Percentiles rank a stretch among this genome's conserved stretches.
phyloP scores from a whole-genome alignment of 345 rosid species.

The Populus davidiana region DNA sequence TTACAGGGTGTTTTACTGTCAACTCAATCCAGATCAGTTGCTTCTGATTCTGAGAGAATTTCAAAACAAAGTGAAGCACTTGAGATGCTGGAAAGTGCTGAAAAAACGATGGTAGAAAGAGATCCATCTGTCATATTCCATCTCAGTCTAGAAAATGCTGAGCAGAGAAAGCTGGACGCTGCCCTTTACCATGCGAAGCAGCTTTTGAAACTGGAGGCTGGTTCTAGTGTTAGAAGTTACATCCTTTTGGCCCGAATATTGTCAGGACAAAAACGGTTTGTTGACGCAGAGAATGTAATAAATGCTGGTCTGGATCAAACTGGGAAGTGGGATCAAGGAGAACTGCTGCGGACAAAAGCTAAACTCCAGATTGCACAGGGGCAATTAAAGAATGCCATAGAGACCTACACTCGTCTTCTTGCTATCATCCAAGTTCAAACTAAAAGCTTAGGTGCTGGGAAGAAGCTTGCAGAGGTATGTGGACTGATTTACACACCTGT shows the following conservation, averaged over 20 bases:
- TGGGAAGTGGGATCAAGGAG: slow-evolving; percentile 84
- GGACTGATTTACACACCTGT: neutral
- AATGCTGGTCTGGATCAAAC: slow-evolving; percentile 72
- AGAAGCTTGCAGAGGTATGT: slow-evolving; percentile 53
- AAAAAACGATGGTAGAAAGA: slow-evolving; percentile 38
- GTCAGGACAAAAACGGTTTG: slow-evolving; percentile 61
- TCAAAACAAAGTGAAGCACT: slow-evolving; percentile 57
- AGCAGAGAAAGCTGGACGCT: slow-evolving; percentile 71
- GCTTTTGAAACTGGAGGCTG: slow-evolving; percentile 56
- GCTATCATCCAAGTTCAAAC: slow-evolving; percentile 68
- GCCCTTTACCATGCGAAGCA: slow-evolving; percentile 54
- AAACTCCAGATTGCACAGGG: slow-evolving; percentile 70
- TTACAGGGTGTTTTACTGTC: slow-evolving; percentile 54
- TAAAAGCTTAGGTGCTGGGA: slow-evolving; percentile 43
- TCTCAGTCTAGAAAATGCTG: slow-evolving; percentile 70
- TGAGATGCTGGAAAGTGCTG: slow-evolving; percentile 47
- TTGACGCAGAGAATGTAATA: slow-evolving; percentile 57
- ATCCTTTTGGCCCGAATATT: slow-evolving; percentile 60
- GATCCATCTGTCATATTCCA: slow-evolving; percentile 42
- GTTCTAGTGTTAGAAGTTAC: slow-evolving; percentile 55
- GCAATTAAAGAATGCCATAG: slow-evolving; percentile 50
- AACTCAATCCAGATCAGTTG: slow-evolving; percentile 44
- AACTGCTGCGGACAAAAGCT: slow-evolving; percentile 69
- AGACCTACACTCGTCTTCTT: slow-evolving; percentile 66
- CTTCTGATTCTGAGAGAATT: slow-evolving; percentile 51